Evolutionary conservation across 306 rosid genomes (phyloP), one percentile per base, ranked within the genome.

Genomic region (Dalbergia cochinchinensis): DNA sequence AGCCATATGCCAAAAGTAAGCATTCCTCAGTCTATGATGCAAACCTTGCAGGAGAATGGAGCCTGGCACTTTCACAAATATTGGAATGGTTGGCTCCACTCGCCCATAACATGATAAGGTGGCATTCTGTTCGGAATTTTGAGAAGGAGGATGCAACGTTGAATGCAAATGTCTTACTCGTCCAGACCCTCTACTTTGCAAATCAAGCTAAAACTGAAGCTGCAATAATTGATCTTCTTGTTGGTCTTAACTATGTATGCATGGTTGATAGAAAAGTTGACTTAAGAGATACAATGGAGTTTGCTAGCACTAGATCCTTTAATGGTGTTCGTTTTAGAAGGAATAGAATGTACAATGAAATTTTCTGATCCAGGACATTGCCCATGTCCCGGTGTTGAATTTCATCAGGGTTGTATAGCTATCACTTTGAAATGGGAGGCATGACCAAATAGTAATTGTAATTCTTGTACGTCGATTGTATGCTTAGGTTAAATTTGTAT

Each of bases 51-150:
- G 83, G 75, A 8, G 90, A 87, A 70, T 90, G 94, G 93, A 83
- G 76, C 12, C 42, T 39, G 39, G 89, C 80, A 0, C 74, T 89
- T 11, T 12, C 44, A 3, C 85, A 76, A 61, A 89, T 85, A 35
- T 66, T 96, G 80, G 97, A 90, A 35, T 92, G 97, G 98, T 83
- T 96, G 53, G 87, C 86, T 71, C 98, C 99, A 0, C 91, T 93
- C 3, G 99, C 98, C 19, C 97, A 86, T 72, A 91, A 93, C 87
- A 93, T 73, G 84, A 69, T 87, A 59, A 69, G 80, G 45, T 96
- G 98, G 99, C 87, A 96, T 83, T 96, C 96, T 6, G 96, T 82
- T 80, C 82, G 96, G 70, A 91, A 85, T 78, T 84, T 89, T 41
- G 94, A 90, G 90, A 89, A 90, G 89, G 94, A 90, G 75, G 73